Evolutionary conservation across 1,284 basidiomycete species (phyloP).

Genomic region (Cystobasidium slooffiae): DNA sequence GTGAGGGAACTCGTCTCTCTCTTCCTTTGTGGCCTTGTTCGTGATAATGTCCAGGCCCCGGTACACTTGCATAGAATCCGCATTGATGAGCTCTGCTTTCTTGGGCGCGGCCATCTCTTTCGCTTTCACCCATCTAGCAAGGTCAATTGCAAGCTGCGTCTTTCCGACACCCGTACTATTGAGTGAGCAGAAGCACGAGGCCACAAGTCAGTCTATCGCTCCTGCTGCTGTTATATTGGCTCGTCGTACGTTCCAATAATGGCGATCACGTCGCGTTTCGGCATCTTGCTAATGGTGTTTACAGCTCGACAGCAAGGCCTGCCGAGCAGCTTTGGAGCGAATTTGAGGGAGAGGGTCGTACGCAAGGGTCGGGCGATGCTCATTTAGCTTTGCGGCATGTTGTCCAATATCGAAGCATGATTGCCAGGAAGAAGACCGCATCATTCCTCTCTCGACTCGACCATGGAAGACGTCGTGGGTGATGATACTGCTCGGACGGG

Average conservation of each 20-base stretch:
- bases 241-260: constrained; percentile 43
- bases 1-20: constrained; percentile 82
- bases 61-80: constrained; percentile 98
- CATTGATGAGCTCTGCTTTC: constrained; percentile 74
- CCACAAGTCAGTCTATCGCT: not conserved
- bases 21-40: constrained; percentile 82
- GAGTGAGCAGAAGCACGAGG: not conserved
- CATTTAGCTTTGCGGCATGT: constrained; percentile 4
- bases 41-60: constrained; percentile 91
- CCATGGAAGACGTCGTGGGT: not conserved
- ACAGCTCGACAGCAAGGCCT: not conserved
- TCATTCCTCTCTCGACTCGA: not conserved
- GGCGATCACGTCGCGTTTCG: constrained; percentile 33
- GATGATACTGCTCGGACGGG: not conserved
- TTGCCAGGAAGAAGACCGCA: constrained; percentile 1
- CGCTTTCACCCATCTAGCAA: constrained; percentile 64
- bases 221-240: not conserved
- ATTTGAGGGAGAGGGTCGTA: not conserved
- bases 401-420: not conserved
- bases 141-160: constrained; percentile 85
- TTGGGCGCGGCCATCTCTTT: constrained; percentile 44
- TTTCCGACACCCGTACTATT: constrained; percentile 96
- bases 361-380: not conserved
- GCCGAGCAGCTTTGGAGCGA: not conserved
- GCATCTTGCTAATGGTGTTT: constrained; percentile 23